Evolutionary conservation across 257 asterid genomes (phyloP), one percentile per base, ranked within the genome.

Genomic region (Nyctanthes arbortristis): DNA sequence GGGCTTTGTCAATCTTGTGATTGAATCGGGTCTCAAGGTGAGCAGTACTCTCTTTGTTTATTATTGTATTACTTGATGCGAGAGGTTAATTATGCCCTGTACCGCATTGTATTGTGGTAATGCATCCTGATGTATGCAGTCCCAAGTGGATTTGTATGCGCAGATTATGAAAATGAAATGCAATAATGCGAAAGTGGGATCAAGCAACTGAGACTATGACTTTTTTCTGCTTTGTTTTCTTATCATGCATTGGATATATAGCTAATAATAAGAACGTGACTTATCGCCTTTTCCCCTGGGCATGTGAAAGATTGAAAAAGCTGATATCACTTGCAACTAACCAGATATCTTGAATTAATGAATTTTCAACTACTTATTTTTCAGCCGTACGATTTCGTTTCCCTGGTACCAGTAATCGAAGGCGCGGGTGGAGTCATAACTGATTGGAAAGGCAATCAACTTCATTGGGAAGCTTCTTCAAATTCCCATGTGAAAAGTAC

Each of bases 21-120:
- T 91, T 47, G 99, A 94, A 76, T 85, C 97, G n/a, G 97, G 99
- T 71, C 97, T 94, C 64, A 91, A 91, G 97, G 99, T 89, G 70
- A 60, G 84, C 7, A 63, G 13, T 47, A 37, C 57, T 31, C 39
- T 74, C 54, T 49, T 8, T 68, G 29, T 22, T 54, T 36, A 7
- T 47, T 60, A n/a, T n/a, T n/a, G n/a, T n/a, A n/a, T n/a, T 58
- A 16, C 57, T 28, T 32, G 33, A 29, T 43, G 18, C 31, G 45
- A 71, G 65, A 32, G 30, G 10, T 29, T 54, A 13, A 22, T 40
- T 30, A 33, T 28, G 27, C 32, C 39, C 72, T 45, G 31, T 22
- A 24, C 35, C 10, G 13, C 65, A 33, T 11, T n/a, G 14, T 43
- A 34, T n/a, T 63, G 31, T 63, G 24, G 45, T 43, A 40, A 59